phyloP scores from a whole-genome alignment of 1,284 basidiomycete species.

The Wolfiporia cocos region DNA sequence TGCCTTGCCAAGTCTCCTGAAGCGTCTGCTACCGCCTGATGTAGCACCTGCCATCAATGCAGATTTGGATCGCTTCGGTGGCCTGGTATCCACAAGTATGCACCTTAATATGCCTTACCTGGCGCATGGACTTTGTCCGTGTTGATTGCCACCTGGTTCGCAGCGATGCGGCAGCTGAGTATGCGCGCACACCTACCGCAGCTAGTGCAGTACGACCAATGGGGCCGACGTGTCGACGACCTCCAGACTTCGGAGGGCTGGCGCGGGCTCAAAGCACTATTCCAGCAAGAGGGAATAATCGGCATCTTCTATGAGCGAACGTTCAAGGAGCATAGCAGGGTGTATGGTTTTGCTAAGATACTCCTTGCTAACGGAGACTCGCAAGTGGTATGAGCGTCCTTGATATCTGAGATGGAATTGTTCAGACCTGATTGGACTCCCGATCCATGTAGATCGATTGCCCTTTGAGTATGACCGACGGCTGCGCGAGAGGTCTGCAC shows the following conservation, averaged over 20 bases:
- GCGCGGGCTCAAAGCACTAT: slow-evolving; percentile 63
- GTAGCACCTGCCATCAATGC: slow-evolving; percentile 39
- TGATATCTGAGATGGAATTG: too few relatives aligned
- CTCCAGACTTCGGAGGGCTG: slow-evolving; percentile 68
- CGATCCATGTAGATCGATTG: slow-evolving; percentile 60
- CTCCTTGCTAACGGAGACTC: slow-evolving; percentile 55
- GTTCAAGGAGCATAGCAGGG: slow-evolving; percentile 49
- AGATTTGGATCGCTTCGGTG: slow-evolving; percentile 49
- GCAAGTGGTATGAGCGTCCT: slow-evolving; percentile 54
- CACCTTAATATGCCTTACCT: neutral
- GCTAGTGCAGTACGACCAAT: slow-evolving; percentile 63
- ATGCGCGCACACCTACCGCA: slow-evolving; percentile 39
- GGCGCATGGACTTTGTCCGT: neutral
- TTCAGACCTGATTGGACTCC: too few relatives aligned
- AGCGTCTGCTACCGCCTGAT: slow-evolving; percentile 43
- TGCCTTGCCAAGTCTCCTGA: slow-evolving; percentile 50
- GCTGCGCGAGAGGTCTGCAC: slow-evolving; percentile 49
- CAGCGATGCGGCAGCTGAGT: slow-evolving; percentile 42
- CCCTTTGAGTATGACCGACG: slow-evolving; percentile 76
- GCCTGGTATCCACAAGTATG: slow-evolving; percentile 48
- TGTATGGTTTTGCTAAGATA: slow-evolving; percentile 60
- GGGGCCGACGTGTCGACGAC: slow-evolving; percentile 58
- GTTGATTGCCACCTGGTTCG: neutral
- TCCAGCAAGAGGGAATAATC: slow-evolving; percentile 65
- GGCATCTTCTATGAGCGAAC: slow-evolving; percentile 58